phyloP scores from a whole-genome alignment of 2,329 filamentous ascomycete species.

The Trichoderma koningii region DNA sequence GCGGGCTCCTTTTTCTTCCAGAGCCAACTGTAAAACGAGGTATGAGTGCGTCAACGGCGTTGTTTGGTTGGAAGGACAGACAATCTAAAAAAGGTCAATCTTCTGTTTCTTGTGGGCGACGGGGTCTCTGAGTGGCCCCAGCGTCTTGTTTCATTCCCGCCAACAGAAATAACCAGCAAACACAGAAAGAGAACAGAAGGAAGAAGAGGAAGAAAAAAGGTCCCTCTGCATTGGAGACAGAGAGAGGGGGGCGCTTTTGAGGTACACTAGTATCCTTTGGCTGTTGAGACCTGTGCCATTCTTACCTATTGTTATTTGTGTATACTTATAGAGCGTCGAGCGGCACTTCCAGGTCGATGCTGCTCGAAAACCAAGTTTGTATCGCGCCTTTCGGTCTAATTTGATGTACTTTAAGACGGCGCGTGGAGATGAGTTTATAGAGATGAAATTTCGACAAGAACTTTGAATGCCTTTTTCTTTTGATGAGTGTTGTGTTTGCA shows the following conservation, averaged over 20 bases:
- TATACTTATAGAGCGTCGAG: slow-evolving; percentile 44
- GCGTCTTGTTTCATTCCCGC: slow-evolving; percentile 34
- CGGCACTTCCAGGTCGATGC: slow-evolving; percentile 41
- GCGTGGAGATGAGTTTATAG: slow-evolving; percentile 40
- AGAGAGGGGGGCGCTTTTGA: slow-evolving; percentile 9
- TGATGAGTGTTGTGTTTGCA: too few relatives aligned
- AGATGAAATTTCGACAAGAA: slow-evolving; percentile 41
- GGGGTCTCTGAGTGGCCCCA: slow-evolving; percentile 32
- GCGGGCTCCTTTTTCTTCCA: not conserved
- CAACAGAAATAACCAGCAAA: slow-evolving; percentile 26
- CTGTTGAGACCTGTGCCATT: slow-evolving; percentile 32
- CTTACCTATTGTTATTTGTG: slow-evolving; percentile 34
- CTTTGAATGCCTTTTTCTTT: slow-evolving; percentile 3
- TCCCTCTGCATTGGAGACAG: slow-evolving; percentile 37
- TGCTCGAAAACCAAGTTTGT: slow-evolving; percentile 37
- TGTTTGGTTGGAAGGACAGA: slow-evolving; percentile 37
- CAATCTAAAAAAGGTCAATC: slow-evolving; percentile 36
- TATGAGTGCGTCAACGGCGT: slow-evolving; percentile 29
- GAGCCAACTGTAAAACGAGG: slow-evolving; percentile 19
- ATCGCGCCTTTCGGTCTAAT: slow-evolving; percentile 44
- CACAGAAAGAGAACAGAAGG: not conserved
- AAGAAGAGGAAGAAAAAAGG: not conserved
- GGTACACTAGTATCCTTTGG: slow-evolving; percentile 36
- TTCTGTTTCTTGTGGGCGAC: slow-evolving; percentile 30
- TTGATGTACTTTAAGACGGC: slow-evolving; percentile 47